Base-by-base conservation (phyloP, 2,329 filamentous ascomycete genomes). In the Neoascochyta sp. region DNA sequence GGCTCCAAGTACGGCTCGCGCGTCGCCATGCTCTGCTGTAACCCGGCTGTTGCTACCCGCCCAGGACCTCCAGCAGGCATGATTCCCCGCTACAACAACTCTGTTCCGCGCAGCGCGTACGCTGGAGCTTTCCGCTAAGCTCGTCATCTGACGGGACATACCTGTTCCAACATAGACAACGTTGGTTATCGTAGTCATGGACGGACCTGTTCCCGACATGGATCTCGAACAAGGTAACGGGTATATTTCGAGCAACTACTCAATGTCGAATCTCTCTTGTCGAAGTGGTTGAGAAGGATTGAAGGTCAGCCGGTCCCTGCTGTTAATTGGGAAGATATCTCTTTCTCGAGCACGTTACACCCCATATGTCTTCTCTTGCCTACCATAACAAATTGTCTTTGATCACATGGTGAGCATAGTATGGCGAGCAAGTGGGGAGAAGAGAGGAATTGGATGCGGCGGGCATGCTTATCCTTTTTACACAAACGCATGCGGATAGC, bases 1-100 rank as follows among this genome's bases (percentile, higher is more conserved):
- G 92, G 92, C 34, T 96, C 92, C 57, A 98, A 98, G 65, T 98
- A 96, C 62, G 92, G 92, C 39, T 98, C 92, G 37, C 86, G 92
- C 35, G 92, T 98, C 41, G 92, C 92, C 17, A 96, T 98, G 90
- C 83, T 98, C 32, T 98, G 93, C 70, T 94, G 87, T 67, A 96
- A 96, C 64, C 90, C 89, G 20, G 87, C 86, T 26, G 80, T 88
- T 48, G 78, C 85, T 29, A 95, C 88, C 50, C 86, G 89, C 32
- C 89, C 90, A 39, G 90, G 89, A 22, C 87, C 89, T 45, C 85
- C 86, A 16, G 76, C 80, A 47, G 84, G 86, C 24, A 54, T 70
- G 43, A 34, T 64, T 24, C 53, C 56, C 42, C 60, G 60, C 38
- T 62, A 59, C 46, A 53, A 43, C 41, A 20, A 41, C 41, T 35